Evolutionary conservation across 441 rosid genomes (phyloP).

Genomic region (Croton setiger): DNA sequence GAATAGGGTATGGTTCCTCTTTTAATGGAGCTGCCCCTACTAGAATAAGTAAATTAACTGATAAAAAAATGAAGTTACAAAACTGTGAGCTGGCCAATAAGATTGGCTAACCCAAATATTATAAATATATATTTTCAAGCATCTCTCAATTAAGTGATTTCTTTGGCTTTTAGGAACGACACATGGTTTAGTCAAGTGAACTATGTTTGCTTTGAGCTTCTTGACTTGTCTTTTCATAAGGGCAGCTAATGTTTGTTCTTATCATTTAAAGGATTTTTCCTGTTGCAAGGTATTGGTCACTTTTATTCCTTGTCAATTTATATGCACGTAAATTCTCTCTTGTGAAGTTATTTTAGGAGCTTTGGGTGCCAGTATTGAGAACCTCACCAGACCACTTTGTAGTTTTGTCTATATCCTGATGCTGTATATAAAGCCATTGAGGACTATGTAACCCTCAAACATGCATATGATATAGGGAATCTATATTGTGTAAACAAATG

Average conservation of each 20-base stretch:
- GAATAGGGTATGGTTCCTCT: not conserved
- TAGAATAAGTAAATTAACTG: not conserved
- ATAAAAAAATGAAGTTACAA: not conserved
- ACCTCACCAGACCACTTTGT: not conserved
- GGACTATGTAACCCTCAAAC: not conserved
- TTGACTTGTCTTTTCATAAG: not conserved
- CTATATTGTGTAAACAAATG: not conserved
- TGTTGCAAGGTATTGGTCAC: not conserved
- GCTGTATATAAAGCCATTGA: not conserved
- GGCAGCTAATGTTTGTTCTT: not conserved
- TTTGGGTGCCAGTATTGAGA: not conserved
- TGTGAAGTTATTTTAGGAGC: not conserved
- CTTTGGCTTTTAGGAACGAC: not conserved
- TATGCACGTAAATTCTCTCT: not conserved
- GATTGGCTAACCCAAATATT: not conserved
- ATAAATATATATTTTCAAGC: not conserved
- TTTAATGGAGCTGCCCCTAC: not conserved
- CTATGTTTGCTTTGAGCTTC: not conserved
- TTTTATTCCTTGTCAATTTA: not conserved
- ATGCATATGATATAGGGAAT: not conserved
- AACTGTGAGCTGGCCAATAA: not conserved
- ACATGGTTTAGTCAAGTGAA: not conserved
- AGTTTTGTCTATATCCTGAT: not conserved
- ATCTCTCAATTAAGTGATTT: not conserved
- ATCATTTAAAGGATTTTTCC: not conserved